Base-by-base conservation (phyloP, 352 stramenopile species). In the Phytopythium mirpurense region DNA sequence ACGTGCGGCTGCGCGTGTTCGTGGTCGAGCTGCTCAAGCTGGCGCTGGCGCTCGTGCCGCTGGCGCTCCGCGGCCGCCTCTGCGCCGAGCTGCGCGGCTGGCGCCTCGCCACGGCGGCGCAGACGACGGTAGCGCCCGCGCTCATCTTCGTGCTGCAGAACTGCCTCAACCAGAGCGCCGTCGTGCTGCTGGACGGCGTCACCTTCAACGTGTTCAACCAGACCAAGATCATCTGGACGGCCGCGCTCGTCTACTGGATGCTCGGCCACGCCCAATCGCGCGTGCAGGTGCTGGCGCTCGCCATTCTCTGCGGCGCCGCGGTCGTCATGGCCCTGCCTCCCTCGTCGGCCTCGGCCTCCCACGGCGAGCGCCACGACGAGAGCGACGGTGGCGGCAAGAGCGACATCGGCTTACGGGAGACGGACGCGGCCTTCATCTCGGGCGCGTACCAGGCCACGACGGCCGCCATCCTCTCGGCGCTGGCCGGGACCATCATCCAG, bases 221-320 rank as follows among this genome's bases (percentile, higher is more conserved):
- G 66, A 93, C 83, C 62, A 93, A 93, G 68, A 92, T 93, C 68
- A 90, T 93, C 56, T 91, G 79, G 78, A 92, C 83, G 19, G 79
- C 83, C 37, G 56, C 88, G 59, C 65, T 92, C 40, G 83, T 92
- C 42, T 93, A 93, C 62, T 49, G 88, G 49, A 71, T 92, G 57
- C 65, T 93, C 37, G 74, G 80, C 12, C 70, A 61, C n/a, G 74
- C 81, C 34, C 83, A 92, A 56, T 90, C 78, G 8, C 64, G 59
- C 10, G 64, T 83, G 57, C 83, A 93, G 52, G 62, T 90, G n/a
- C 43, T 84, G 34, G 77, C 83, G 44, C 68, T 93, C 23, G 73
- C 66, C 16, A 67, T 92, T 14, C 67, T 93, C 23, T 88, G 83
- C 35, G 74, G 67, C 3, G 74, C 79, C 16, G 81, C 80, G 18